Conservation (phyloP, 2,329 filamentous ascomycete species). For the Fusarium temperatum region DNA sequence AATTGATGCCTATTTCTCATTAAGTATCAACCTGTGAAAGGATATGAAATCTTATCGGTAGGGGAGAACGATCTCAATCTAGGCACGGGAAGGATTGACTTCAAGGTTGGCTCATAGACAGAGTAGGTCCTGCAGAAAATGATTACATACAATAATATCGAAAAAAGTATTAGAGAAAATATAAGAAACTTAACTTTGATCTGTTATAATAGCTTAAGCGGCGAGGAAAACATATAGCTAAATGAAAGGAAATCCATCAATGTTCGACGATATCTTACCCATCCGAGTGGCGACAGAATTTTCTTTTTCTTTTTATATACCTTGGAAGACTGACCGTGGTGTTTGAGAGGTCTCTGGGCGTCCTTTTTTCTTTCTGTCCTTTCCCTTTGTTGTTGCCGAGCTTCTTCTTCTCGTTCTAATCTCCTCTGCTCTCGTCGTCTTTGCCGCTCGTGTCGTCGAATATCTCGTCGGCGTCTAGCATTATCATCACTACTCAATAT, state of each 20-base stretch:
- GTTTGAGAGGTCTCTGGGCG: too few species aligned
- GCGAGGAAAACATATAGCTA: background rate
- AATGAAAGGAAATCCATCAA: background rate
- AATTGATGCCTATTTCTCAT: accelerated
- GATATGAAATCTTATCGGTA: background rate
- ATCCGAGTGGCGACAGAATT: accelerated
- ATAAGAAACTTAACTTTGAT: background rate
- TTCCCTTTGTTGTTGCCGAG: background rate
- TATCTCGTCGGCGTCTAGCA: background rate
- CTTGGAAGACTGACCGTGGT: accelerated
- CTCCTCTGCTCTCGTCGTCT: background rate
- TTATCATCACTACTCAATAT: background rate
- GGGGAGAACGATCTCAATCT: background rate
- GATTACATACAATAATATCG: background rate
- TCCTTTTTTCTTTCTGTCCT: too few species aligned
- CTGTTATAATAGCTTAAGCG: background rate
- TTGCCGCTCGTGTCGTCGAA: background rate
- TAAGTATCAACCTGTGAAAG: too few species aligned
- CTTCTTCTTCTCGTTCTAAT: background rate
- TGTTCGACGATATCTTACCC: background rate
- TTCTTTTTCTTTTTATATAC: background rate
- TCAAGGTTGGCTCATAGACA: accelerated
- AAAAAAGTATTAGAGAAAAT: accelerated
- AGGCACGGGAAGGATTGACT: too few species aligned
- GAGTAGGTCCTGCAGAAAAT: accelerated